Percentiles rank a stretch among this genome's conserved stretches.
phyloP scores from a whole-genome alignment of 2,329 filamentous ascomycete genomes.

The Fusarium verticillioides region DNA sequence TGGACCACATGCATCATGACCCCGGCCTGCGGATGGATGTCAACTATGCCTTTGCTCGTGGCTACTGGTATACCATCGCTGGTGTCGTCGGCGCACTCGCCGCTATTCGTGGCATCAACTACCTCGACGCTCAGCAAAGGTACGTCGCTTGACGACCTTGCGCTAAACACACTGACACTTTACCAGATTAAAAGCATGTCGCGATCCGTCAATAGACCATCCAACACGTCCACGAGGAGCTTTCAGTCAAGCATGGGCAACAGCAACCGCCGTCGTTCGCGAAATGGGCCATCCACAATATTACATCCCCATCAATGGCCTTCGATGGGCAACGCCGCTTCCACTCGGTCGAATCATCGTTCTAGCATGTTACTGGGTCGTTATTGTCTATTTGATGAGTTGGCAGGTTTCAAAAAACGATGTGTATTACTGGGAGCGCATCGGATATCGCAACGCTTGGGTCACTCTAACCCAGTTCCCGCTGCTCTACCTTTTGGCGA shows the following conservation, averaged over 20 bases:
- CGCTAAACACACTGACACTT: background rate
- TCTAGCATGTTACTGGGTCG: slow-evolving; percentile 67
- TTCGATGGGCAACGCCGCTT: slow-evolving; percentile 69
- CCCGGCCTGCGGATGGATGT: slow-evolving; percentile 51
- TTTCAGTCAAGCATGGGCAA: slow-evolving; percentile 66
- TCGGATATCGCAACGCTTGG: slow-evolving; percentile 76
- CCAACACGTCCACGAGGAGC: slow-evolving; percentile 63
- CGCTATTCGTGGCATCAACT: slow-evolving; percentile 56
- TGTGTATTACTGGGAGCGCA: slow-evolving; percentile 70
- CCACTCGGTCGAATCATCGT: slow-evolving; percentile 66
- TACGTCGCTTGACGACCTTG: slow-evolving; percentile 27
- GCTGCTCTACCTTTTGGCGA: slow-evolving; percentile 70
- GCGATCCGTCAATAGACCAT: slow-evolving; percentile 56
- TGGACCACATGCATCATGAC: slow-evolving; percentile 45
- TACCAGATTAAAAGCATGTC: slow-evolving; percentile 58
- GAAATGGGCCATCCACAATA: slow-evolving; percentile 68
- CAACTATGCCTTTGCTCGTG: slow-evolving; percentile 63
- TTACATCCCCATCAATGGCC: slow-evolving; percentile 56
- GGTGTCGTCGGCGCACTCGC: slow-evolving; percentile 58
- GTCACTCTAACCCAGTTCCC: slow-evolving; percentile 72
- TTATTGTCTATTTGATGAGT: slow-evolving; percentile 68
- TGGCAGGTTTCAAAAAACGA: slow-evolving; percentile 61
- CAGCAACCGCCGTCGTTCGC: slow-evolving; percentile 65
- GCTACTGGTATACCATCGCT: slow-evolving; percentile 70
- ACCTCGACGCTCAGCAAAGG: slow-evolving; percentile 56